Conservation (phyloP, 176 grass and related monocot genomes). For the Olyra latifolia region DNA sequence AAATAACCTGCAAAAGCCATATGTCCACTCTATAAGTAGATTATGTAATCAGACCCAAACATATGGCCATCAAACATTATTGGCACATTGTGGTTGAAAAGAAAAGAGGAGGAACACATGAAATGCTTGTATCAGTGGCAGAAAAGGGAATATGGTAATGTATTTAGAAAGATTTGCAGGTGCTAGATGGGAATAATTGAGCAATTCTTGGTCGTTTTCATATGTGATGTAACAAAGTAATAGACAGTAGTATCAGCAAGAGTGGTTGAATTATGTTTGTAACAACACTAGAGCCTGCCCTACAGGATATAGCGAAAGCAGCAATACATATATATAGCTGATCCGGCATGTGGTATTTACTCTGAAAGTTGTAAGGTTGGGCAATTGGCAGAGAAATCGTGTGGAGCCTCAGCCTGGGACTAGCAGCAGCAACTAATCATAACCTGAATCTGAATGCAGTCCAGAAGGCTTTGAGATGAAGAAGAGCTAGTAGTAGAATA, state of each 20-base stretch:
- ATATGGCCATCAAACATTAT: background rate
- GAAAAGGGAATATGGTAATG: background rate
- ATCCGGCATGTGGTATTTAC: no score
- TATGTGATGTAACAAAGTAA: background rate
- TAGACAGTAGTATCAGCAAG: background rate
- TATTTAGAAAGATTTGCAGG: background rate
- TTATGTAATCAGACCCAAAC: background rate
- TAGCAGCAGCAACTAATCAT: no score
- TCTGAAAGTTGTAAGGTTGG: no score
- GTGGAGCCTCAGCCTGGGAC: no score
- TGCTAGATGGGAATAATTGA: background rate
- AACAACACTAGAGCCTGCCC: no score
- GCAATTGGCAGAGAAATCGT: no score
- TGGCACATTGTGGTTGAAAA: background rate
- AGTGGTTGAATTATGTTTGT: background rate
- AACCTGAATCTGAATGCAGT: no score
- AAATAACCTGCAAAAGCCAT: background rate
- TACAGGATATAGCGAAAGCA: background rate
- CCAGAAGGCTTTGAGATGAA: no score
- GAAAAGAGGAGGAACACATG: background rate
- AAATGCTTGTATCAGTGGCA: background rate
- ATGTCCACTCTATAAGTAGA: background rate
- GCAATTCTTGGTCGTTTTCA: background rate
- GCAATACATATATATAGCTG: no score
- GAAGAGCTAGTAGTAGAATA: no score